Conservation (phyloP, 2,329 filamentous ascomycete genomes). For the Sarocladium strictum region DNA sequence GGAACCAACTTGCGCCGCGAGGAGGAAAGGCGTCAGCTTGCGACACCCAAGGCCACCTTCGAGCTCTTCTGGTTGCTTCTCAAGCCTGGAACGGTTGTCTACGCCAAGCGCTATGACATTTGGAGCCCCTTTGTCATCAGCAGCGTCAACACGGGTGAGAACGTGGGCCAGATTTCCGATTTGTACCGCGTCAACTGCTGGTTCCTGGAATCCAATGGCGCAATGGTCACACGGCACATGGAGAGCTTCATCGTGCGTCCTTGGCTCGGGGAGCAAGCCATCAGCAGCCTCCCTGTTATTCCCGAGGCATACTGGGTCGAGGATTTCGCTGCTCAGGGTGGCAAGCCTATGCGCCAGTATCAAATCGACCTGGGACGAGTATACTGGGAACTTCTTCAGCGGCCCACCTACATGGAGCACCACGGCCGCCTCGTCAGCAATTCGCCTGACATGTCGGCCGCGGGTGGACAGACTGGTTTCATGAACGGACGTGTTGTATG, state of each 20-base stretch:
- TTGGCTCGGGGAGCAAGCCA: constrained; percentile 39
- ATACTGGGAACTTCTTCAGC: constrained; percentile 42
- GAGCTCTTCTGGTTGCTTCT: constrained; percentile 40
- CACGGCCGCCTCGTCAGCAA: constrained; percentile 31
- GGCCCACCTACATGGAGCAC: constrained; percentile 40
- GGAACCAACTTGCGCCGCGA: constrained; percentile 33
- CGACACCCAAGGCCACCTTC: constrained; percentile 35
- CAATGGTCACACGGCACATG: constrained; percentile 31
- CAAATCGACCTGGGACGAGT: constrained; percentile 34
- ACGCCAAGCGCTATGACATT: constrained; percentile 30
- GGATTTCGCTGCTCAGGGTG: constrained; percentile 23
- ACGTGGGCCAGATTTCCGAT: constrained; percentile 11
- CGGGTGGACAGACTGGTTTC: constrained; percentile 27
- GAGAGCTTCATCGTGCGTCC: constrained; percentile 27
- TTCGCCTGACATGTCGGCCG: constrained; percentile 13
- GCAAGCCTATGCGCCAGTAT: constrained; percentile 28
- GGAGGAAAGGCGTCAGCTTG: constrained; percentile 30
- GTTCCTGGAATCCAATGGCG: constrained; percentile 31
- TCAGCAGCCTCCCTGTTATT: constrained; percentile 33
- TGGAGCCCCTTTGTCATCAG: constrained; percentile 38
- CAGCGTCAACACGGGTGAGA: constrained; percentile 18
- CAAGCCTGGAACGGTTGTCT: constrained; percentile 39
- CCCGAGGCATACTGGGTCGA: constrained; percentile 37
- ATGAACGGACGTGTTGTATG: constrained; percentile 37
- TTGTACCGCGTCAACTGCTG: constrained; percentile 31